Conservation (phyloP, 139 green algal genomes). For the Mesostigma viride region DNA sequence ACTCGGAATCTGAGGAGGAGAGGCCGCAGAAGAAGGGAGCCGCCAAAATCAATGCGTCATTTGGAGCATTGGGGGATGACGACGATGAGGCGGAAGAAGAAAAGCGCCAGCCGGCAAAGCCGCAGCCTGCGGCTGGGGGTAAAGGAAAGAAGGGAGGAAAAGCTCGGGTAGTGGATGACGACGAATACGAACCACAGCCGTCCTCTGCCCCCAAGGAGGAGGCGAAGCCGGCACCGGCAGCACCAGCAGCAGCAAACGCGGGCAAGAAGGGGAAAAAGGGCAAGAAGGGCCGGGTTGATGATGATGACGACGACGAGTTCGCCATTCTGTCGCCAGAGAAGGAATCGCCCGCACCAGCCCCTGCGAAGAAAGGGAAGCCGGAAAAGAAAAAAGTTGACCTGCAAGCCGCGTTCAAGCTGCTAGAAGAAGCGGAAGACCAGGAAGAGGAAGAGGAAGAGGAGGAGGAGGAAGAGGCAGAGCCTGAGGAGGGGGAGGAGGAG, state of each 20-base stretch:
- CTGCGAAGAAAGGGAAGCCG: conserved; percentile 19
- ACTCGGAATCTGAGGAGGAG: too few relatives aligned
- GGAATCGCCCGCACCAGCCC: too few relatives aligned
- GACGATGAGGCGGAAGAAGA: too few relatives aligned
- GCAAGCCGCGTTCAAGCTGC: conserved; percentile 6
- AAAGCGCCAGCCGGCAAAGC: too few relatives aligned
- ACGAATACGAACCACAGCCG: too few relatives aligned
- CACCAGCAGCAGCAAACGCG: not conserved
- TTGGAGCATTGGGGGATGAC: not conserved
- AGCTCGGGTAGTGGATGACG: too few relatives aligned
- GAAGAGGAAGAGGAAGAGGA: conserved; percentile 9
- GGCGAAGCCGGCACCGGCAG: too few relatives aligned
- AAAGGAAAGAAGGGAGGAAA: too few relatives aligned
- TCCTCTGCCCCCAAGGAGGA: too few relatives aligned
- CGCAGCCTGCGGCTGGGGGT: too few relatives aligned
- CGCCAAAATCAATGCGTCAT: too few relatives aligned
- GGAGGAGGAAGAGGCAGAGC: conserved; percentile 4
- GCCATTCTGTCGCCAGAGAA: conserved; percentile 13
- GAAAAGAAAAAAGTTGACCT: conserved; percentile 31
- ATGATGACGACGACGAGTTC: conserved; percentile 21
- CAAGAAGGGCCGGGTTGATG: conserved; percentile 25
- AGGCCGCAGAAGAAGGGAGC: too few relatives aligned
- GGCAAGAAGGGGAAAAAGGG: conserved; percentile 51
- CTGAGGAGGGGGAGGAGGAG: conserved; percentile 23
- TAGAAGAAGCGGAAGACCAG: not conserved